Percentiles rank a stretch among this genome's conserved stretches.
Conservation (phyloP, 2,329 filamentous ascomycete genomes). For the Lasiodiplodia theobromae region DNA sequence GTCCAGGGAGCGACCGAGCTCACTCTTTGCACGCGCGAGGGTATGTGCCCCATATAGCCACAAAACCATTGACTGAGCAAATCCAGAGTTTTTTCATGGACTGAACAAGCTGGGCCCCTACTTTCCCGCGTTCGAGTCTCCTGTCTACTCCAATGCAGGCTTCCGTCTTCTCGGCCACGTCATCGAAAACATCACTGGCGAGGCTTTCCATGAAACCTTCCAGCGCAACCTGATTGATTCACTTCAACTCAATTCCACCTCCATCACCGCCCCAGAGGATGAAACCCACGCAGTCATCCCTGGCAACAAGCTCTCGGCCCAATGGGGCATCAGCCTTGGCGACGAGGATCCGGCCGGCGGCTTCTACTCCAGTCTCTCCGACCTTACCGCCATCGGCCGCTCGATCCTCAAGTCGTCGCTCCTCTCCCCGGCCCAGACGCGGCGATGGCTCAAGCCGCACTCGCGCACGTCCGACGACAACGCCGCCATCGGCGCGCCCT, state of each 20-base stretch:
- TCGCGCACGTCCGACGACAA: conserved; percentile 34
- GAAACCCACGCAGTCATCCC: conserved; percentile 47
- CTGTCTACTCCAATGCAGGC: conserved; percentile 47
- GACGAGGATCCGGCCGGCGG: conserved; percentile 35
- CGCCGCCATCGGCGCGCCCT: conserved; percentile 35
- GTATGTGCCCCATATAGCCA: neutral
- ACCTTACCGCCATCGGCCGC: conserved; percentile 35
- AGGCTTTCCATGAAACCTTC: conserved; percentile 46
- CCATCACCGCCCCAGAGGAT: conserved; percentile 43
- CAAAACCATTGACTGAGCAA: neutral
- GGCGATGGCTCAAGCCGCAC: conserved; percentile 38
- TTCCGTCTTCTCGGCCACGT: conserved; percentile 49
- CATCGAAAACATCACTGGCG: conserved; percentile 49
- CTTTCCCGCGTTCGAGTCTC: conserved; percentile 42
- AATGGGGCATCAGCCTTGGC: neutral
- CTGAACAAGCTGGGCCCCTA: conserved; percentile 44
- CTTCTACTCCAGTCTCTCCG: conserved; percentile 36
- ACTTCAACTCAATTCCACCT: conserved; percentile 48
- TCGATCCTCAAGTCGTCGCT: conserved; percentile 35
- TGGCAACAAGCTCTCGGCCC: neutral
- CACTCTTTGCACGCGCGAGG: neutral
- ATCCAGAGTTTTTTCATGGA: conserved; percentile 46
- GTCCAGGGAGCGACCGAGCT: neutral
- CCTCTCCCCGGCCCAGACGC: conserved; percentile 33
- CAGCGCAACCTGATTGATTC: conserved; percentile 48